Conservation (phyloP, 805 yeast species). For the Kregervanrija pseudodelftensis region DNA sequence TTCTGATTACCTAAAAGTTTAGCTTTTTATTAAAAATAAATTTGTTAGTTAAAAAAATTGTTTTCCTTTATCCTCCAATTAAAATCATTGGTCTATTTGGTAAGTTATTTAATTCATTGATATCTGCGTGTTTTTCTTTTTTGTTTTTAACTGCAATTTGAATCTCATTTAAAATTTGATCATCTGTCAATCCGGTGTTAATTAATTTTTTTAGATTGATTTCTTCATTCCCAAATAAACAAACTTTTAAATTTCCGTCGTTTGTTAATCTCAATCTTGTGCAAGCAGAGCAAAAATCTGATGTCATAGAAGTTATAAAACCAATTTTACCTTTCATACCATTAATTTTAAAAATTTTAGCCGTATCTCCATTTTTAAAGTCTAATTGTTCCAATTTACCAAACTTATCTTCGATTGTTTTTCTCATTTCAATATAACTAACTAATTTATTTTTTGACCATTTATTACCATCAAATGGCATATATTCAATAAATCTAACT, state of each 20-base stretch:
- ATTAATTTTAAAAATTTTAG: slow-evolving; percentile 37
- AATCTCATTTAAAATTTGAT: slow-evolving; percentile 32
- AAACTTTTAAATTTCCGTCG: slow-evolving; percentile 50
- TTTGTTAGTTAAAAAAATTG: not conserved
- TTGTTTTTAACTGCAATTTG: slow-evolving; percentile 40
- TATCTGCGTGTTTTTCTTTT: slow-evolving; percentile 45
- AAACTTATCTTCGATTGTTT: slow-evolving; percentile 25
- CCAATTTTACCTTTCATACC: slow-evolving; percentile 41
- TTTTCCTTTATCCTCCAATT: slow-evolving; percentile 41
- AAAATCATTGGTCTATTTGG: slow-evolving; percentile 51
- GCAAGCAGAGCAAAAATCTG: slow-evolving; percentile 44
- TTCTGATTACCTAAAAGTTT: not conserved
- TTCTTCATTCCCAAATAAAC: slow-evolving; percentile 47
- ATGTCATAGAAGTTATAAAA: slow-evolving; percentile 50
- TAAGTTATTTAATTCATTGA: slow-evolving; percentile 37
- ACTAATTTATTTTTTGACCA: slow-evolving; percentile 42
- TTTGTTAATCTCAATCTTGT: slow-evolving; percentile 45
- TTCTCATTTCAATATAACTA: slow-evolving; percentile 36
- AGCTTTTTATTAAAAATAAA: not conserved
- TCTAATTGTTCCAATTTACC: slow-evolving; percentile 20
- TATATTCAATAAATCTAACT: slow-evolving; percentile 48
- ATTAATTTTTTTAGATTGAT: slow-evolving; percentile 39
- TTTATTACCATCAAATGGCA: slow-evolving; percentile 53
- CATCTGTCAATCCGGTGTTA: slow-evolving; percentile 30
- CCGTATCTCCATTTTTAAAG: slow-evolving; percentile 39